Evolutionary conservation across 2,329 filamentous ascomycete species (phyloP), one percentile per base, ranked within the genome.

Genomic region (Clonostachys sp.): DNA sequence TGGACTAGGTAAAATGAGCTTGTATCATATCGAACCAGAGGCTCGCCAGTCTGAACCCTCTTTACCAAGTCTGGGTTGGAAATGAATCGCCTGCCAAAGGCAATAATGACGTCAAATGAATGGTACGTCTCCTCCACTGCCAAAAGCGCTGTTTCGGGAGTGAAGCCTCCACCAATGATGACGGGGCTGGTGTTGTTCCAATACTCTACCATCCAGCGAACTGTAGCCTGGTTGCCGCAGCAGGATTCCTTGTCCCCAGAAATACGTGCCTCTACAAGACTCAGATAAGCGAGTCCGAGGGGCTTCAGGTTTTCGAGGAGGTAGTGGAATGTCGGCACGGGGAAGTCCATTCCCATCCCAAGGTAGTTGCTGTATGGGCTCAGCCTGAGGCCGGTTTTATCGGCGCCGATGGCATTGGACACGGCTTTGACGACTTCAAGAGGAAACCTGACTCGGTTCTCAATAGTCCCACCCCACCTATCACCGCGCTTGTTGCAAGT

Each of bases 241-340:
- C 68, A 55, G 80, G 75, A 48, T 80, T 76, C 47, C 6, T 45
- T 40, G 39, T 45, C 45, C n/a, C 47, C 47, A 12, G 38, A 34
- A 55, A 70, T 80, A n/a, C 72, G 66, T 51, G 77, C 76, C 57
- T 81, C 77, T 41, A 81, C 66, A 36, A 80, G 77, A 61, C 72
- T 75, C 13, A 81, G 71, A 50, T 80, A 81, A 3, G 72, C 71
- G 16, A 80, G 56, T 3, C 58, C 54, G 0, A 72, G 55, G 42
- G 58, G 56, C 57, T 79, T 80, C 50, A 80, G 53, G 48, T 72
- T 63, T 36, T 63, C 61, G 50, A 74, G 78, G 7, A 81, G 61
- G 50, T 72, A 61, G 3, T 67, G 63, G 73, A 76, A 81, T 0
- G 75, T 79, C 56, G 79, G 74, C 14, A 80, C 50, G 2, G 76